phyloP scores from a whole-genome alignment of 1,284 basidiomycete genomes.

The Cutaneotrichosporon cavernicola region DNA sequence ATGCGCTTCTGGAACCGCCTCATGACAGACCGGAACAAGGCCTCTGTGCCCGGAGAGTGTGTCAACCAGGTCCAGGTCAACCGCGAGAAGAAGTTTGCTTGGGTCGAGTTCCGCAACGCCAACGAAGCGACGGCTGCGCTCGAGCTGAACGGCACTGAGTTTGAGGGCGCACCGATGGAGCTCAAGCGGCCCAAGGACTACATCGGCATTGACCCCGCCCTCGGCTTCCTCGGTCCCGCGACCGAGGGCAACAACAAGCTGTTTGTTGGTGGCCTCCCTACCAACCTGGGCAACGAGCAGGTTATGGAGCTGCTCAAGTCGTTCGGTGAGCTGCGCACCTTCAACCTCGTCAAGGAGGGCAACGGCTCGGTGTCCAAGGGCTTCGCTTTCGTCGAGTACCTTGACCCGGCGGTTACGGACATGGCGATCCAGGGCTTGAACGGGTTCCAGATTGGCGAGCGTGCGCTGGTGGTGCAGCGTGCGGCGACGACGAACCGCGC shows the following conservation, averaged over 20 bases:
- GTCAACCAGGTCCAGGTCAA: constrained; percentile 92
- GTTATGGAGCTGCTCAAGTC: constrained; percentile 95
- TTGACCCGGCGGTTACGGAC: constrained; percentile 83
- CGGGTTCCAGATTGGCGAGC: constrained; percentile 96
- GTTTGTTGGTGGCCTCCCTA: constrained; percentile 92
- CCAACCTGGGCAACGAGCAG: constrained; percentile 94
- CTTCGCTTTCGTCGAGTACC: constrained; percentile 98
- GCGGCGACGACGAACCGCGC: constrained; percentile 57
- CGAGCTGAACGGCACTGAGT: constrained; percentile 83
- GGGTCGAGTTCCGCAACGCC: constrained; percentile 95
- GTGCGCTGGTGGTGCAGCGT: constrained; percentile 92
- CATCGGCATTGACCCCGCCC: constrained; percentile 58
- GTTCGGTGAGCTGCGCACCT: constrained; percentile 94
- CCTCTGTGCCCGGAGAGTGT: constrained; percentile 77
- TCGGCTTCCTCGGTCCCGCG: constrained; percentile 91
- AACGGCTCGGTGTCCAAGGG: constrained; percentile 87
- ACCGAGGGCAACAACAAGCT: constrained; percentile 98
- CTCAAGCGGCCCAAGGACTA: constrained; percentile 97
- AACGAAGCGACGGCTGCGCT: constrained; percentile 95
- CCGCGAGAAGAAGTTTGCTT: constrained; percentile 96
- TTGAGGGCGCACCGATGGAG: constrained; percentile 65
- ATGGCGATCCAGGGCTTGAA: constrained; percentile 94
- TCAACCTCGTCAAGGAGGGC: constrained; percentile 92
- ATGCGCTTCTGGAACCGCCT: constrained; percentile 91
- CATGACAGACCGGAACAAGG: constrained; percentile 87